A percentile compares a stretch with the other conserved stretches of the same genome.
Evolutionary conservation across 208 protist species (phyloP).

Genomic region (Leishmania major): DNA sequence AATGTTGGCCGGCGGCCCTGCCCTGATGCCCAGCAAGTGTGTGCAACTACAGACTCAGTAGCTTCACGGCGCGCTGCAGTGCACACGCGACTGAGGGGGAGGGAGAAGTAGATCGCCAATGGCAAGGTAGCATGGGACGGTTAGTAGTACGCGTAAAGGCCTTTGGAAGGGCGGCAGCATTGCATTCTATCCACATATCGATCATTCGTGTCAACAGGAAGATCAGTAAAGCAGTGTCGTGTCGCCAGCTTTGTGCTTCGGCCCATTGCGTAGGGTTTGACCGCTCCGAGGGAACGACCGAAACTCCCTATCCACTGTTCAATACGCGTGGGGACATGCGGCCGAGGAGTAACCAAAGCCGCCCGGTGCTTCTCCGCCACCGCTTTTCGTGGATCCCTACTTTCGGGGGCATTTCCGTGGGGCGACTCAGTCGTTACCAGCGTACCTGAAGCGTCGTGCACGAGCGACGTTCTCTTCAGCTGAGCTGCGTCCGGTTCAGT

Average conservation of each 20-base stretch:
- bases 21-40: not conserved
- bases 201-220: slow-evolving; percentile 26
- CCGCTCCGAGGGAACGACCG: slow-evolving; percentile 31
- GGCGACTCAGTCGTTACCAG: not conserved
- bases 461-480: not conserved
- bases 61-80: no score
- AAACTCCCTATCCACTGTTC: slow-evolving; percentile 24
- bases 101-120: not conserved
- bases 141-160: slow-evolving; percentile 40
- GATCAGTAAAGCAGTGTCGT: not conserved
- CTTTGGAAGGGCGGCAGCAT: slow-evolving; percentile 59
- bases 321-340: slow-evolving; percentile 14
- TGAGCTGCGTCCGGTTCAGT: not conserved
- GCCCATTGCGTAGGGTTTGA: slow-evolving; percentile 52
- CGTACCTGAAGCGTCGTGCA: not conserved
- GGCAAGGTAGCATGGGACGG: not conserved
- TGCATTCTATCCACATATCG: slow-evolving; percentile 50
- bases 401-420: not conserved
- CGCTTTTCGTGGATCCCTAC: slow-evolving; percentile 31
- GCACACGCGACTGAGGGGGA: not conserved
- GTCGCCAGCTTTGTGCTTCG: slow-evolving; percentile 5
- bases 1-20: not conserved
- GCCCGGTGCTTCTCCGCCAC: slow-evolving; percentile 26
- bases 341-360: slow-evolving; percentile 1
- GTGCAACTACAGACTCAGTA: not conserved